These are phyloP conservation scores for Bidens hawaiensis DNA, from an alignment of 140 eudicot species.

Conservation along the genomic window DNA sequence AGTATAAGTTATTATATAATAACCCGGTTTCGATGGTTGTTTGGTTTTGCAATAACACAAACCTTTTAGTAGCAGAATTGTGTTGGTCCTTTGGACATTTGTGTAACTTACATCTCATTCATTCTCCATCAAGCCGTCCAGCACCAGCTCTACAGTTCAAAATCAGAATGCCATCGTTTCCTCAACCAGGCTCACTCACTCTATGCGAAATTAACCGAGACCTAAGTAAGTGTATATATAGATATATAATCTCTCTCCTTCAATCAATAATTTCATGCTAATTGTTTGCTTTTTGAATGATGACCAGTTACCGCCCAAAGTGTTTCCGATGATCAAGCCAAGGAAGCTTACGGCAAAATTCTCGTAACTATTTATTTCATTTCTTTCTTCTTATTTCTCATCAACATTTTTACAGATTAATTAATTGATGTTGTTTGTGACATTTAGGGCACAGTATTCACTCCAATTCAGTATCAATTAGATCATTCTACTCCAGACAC, in stretches of 20 bases:
- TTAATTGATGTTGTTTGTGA: no score
- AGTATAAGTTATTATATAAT: no score
- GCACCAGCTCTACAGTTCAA: no score
- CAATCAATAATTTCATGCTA: neutral
- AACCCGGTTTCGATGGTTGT: no score
- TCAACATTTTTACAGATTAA: neutral
- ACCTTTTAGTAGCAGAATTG: no score
- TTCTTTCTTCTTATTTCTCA: neutral
- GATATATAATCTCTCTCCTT: neutral
- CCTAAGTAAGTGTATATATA: constrained; percentile 50
- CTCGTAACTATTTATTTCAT: constrained; percentile 36
- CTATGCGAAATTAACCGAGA: constrained; percentile 92
- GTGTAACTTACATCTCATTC: no score
- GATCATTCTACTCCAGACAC: constrained; percentile 43
- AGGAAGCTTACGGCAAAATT: constrained; percentile 67
- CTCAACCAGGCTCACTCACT: constrained; percentile 77
- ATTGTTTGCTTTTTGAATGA: neutral
- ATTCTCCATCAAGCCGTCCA: no score
- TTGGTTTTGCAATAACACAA: no score
- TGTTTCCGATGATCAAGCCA: constrained; percentile 68
- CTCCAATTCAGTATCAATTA: constrained; percentile 57
- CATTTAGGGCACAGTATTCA: constrained; percentile 30
- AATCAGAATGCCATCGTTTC: constrained; percentile 89
- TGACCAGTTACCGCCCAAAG: constrained; percentile 64
- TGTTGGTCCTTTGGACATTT: no score